phyloP scores from a whole-genome alignment of 257 asterid genomes.

The Coffea canephora region DNA sequence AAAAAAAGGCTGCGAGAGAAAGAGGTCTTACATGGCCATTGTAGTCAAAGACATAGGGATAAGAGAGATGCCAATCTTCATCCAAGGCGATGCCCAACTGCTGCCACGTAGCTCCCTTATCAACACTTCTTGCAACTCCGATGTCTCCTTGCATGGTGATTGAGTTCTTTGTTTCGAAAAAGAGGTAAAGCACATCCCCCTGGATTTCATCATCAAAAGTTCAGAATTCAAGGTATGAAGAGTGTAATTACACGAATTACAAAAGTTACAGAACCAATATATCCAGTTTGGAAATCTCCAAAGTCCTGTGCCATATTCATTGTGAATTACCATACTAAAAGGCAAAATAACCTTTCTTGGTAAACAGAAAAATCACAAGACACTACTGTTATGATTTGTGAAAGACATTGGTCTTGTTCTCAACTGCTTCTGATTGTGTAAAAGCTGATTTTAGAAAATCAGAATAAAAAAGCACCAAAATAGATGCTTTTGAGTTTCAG shows the following conservation, averaged over 20 bases:
- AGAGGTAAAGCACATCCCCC: slow-evolving; percentile 73
- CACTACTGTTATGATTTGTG: not conserved
- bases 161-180: slow-evolving; percentile 85
- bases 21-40: slow-evolving; percentile 66
- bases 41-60: slow-evolving; percentile 83
- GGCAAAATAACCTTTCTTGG: not conserved
- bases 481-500: too few species aligned
- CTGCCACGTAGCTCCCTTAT: slow-evolving; percentile 90
- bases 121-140: slow-evolving; percentile 80
- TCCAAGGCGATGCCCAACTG: slow-evolving; percentile 87
- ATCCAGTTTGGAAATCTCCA: not conserved
- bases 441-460: too few species aligned
- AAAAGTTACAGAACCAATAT: not conserved
- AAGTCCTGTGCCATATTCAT: not conserved
- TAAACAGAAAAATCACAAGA: not conserved
- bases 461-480: too few species aligned
- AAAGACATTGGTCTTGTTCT: too few species aligned
- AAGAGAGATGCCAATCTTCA: slow-evolving; percentile 98
- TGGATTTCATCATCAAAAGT: slow-evolving; percentile 36
- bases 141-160: slow-evolving; percentile 93
- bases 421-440: too few species aligned
- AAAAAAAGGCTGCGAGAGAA: not conserved
- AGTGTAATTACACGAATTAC: not conserved
- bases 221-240: slow-evolving; percentile 8
- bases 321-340: not conserved